Conservation (phyloP, 2,329 filamentous ascomycete species). For the Cercospora citrullina region DNA sequence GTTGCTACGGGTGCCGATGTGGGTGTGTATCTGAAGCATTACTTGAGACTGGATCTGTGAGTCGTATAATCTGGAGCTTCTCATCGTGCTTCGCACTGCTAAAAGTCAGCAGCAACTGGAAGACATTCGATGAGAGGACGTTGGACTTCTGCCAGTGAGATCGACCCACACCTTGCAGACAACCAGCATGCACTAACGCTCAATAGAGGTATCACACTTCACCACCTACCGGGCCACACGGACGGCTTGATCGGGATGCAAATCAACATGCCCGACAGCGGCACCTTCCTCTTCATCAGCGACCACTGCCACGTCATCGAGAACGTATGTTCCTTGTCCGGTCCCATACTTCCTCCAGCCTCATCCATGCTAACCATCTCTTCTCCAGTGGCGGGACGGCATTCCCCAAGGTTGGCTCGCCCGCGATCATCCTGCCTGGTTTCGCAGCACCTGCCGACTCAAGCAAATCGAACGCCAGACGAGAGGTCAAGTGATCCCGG, state of each 20-base stretch:
- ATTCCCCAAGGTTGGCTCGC: slow-evolving; percentile 42
- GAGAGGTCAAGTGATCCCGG: slow-evolving; percentile 38
- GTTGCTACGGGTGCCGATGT: slow-evolving; percentile 41
- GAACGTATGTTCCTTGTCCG: slow-evolving; percentile 31
- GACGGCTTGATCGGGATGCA: slow-evolving; percentile 41
- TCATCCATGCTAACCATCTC: not conserved
- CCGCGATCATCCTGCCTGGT: slow-evolving; percentile 40
- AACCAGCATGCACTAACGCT: slow-evolving; percentile 2
- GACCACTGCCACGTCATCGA: slow-evolving; percentile 43
- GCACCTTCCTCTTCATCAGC: slow-evolving; percentile 39
- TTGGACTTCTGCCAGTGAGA: slow-evolving; percentile 38
- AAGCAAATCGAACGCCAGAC: slow-evolving; percentile 38
- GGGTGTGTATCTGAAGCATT: slow-evolving; percentile 40
- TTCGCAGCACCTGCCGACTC: slow-evolving; percentile 38
- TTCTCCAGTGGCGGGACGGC: slow-evolving; percentile 37
- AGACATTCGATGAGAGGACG: slow-evolving; percentile 40
- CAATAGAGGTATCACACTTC: slow-evolving; percentile 37
- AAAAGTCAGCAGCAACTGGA: slow-evolving; percentile 36
- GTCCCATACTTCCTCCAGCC: not conserved
- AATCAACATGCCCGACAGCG: slow-evolving; percentile 39
- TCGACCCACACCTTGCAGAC: not conserved
- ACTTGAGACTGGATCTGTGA: slow-evolving; percentile 38
- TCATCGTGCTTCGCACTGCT: not conserved
- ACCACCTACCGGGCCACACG: slow-evolving; percentile 42
- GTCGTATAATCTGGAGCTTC: slow-evolving; percentile 5